These are phyloP conservation scores for Nigrograna mackinnonii DNA, from an alignment of 2,329 filamentous ascomycete species.

Conservation along the genomic window DNA sequence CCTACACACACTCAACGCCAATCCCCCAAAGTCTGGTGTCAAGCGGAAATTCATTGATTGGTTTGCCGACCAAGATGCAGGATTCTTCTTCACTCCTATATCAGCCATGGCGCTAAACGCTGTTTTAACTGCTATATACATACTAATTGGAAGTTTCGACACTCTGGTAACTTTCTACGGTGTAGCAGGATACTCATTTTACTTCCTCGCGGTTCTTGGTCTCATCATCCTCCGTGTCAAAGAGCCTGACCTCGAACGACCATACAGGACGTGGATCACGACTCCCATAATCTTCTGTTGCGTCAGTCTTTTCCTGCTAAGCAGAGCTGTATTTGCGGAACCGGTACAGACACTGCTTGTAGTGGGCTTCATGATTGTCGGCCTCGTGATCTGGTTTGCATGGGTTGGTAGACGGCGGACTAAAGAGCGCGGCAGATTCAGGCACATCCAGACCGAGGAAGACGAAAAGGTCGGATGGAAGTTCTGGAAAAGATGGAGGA, in stretches of 20 bases:
- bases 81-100: constrained; percentile 92
- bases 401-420: constrained; percentile 64
- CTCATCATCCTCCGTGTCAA: constrained; percentile 86
- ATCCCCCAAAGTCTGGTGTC: constrained; percentile 20
- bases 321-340: constrained; percentile 85
- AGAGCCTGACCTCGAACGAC: constrained; percentile 85
- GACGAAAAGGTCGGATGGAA: constrained; percentile 36
- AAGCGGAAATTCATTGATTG: constrained; percentile 24
- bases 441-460: constrained; percentile 15
- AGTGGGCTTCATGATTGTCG: constrained; percentile 78
- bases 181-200: constrained; percentile 95
- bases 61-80: constrained; percentile 66
- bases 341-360: constrained; percentile 89
- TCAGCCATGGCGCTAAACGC: constrained; percentile 86
- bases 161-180: constrained; percentile 97
- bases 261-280: constrained; percentile 94
- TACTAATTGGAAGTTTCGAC: constrained; percentile 84
- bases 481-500: constrained; percentile 50
- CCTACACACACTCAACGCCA: constrained; percentile 27
- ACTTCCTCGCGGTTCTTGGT: constrained; percentile 92
- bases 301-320: constrained; percentile 89
- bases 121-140: constrained; percentile 73
- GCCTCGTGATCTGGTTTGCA: constrained; percentile 88
- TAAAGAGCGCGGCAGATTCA: constrained; percentile 29
- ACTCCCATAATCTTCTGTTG: constrained; percentile 99